Base-by-base conservation (phyloP, 257 asterid genomes). In the Nicotiana knightiana region DNA sequence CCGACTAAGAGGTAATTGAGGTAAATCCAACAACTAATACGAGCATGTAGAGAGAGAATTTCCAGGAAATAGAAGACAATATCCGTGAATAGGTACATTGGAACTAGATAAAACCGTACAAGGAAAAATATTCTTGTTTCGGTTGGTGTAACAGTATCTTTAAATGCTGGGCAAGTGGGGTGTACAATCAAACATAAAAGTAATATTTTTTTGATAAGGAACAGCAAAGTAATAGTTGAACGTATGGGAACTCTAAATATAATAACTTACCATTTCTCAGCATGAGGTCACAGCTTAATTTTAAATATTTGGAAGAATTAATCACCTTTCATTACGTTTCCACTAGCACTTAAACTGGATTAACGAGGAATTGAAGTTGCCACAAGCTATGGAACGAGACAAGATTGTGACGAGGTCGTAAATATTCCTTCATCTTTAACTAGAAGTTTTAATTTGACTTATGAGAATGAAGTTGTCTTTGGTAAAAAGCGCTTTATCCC, bases 131-230 rank as follows among this genome's bases (percentile, higher is more conserved):
- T 13, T 68, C 21, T 43, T 55, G 71, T 62, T 81, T 24, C 17
- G 61, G 80, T 81, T 21, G 71, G 80, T 68, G 64, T 59, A 70
- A 81, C 80, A 81, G 28, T 62, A 54, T 70, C 84, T 58, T 57
- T 55, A 81, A 70, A 68, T 71, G 80, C 62, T 70, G 4, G 48
- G 16, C 84, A 57, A 81, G 81, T 81, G 35, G 84, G 84, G 11
- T 57, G 24, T 21, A 37, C 43, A 15, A 73, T 48, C 79, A 73
- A 73, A 73, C 43, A 73, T 26, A 37, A 71, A 71, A 13, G 37
- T 46, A 46, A 46, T 71, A 24, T 43, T 8, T 43, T 9, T 43
- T 43, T 43, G 0, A 9, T 43, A 8, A 43, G 51, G 12, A 70
- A 73, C 43, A 73, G 7, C 59, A 71, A 71, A 46, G 37, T 71